A percentile compares a stretch with the other conserved stretches of the same genome.
Evolutionary conservation across 2,329 filamentous ascomycete genomes (phyloP).

Genomic region (Pseudovirgaria hyperparasitica): DNA sequence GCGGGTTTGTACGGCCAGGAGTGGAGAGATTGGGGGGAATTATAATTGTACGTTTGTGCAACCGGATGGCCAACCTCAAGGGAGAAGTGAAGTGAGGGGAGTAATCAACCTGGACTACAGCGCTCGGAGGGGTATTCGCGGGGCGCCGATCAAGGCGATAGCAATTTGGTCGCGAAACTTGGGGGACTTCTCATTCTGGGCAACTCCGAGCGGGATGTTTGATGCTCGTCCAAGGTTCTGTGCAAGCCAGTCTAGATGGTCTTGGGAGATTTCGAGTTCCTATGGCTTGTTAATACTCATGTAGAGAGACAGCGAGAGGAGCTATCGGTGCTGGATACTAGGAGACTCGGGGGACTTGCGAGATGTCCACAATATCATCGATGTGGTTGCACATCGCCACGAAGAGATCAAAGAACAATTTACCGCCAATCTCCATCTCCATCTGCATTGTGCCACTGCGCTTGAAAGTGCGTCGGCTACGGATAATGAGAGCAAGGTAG

Average conservation of each 20-base stretch:
- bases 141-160: constrained; percentile 1
- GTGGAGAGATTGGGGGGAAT: constrained; percentile 6
- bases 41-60: constrained; percentile 1
- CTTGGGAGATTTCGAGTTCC: constrained; percentile 28
- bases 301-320: constrained; percentile 1
- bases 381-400: constrained; percentile 97
- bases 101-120: background rate
- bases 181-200: constrained; percentile 3
- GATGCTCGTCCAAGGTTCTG: constrained; percentile 3
- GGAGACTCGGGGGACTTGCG: constrained; percentile 24
- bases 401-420: constrained; percentile 96
- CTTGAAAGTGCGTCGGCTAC: constrained; percentile 95
- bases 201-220: constrained; percentile 2
- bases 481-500: constrained; percentile 94
- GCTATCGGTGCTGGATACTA: constrained; percentile 1
- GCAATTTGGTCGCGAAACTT: constrained; percentile 3
- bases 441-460: constrained; percentile 96
- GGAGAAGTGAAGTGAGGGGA: constrained; percentile 2
- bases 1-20: constrained; percentile 4
- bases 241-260: constrained; percentile 32
- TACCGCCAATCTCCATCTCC: constrained; percentile 91
- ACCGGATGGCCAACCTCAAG: background rate
- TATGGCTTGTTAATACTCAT: constrained; percentile 1
- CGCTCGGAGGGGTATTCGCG: background rate
- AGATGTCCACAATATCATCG: constrained; percentile 85